phyloP scores from a whole-genome alignment of 768 basidiomycete genomes.

The Hygrophorus russula region DNA sequence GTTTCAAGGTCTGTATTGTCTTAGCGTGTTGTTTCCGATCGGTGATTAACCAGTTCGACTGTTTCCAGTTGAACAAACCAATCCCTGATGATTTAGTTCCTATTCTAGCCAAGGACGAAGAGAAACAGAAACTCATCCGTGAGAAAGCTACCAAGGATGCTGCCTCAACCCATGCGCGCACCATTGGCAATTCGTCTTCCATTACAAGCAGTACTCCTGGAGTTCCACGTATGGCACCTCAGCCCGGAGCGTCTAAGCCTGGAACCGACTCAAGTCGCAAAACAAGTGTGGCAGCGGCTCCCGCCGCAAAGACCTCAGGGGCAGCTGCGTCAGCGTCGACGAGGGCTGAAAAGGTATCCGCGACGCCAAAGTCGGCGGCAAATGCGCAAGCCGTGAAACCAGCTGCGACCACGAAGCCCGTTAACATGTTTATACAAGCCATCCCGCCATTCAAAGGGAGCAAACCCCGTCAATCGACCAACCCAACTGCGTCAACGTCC shows the following conservation, averaged over 20 bases:
- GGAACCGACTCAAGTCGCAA: conserved; percentile 14
- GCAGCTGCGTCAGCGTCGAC: conserved; percentile 15
- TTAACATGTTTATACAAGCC: conserved; percentile 73
- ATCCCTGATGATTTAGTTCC: conserved; percentile 91
- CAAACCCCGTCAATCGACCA: conserved; percentile 22
- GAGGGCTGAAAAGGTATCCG: conserved; percentile 16
- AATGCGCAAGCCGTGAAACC: conserved; percentile 16
- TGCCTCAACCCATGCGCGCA: conserved; percentile 49
- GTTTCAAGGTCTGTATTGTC: conserved; percentile 66
- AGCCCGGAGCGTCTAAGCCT: conserved; percentile 2
- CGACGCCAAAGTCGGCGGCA: conserved; percentile 12
- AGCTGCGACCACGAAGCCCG: conserved; percentile 27
- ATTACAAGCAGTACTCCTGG: conserved; percentile 31
- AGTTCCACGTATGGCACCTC: conserved; percentile 12
- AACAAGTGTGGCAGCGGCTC: conserved; percentile 9
- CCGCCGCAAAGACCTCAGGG: conserved; percentile 12
- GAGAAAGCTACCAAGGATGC: conserved; percentile 71
- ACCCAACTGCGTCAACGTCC: conserved; percentile 8
- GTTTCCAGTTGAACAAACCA: conserved; percentile 73
- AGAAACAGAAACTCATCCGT: conserved; percentile 73
- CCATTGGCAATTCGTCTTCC: conserved; percentile 51
- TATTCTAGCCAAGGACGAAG: conserved; percentile 89
- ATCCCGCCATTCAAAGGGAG: conserved; percentile 86
- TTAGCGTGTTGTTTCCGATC: background rate
- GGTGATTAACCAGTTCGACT: background rate